These are phyloP conservation scores for Nicotiana paniculata DNA, from an alignment of 257 asterid species.

Conservation along the genomic window DNA sequence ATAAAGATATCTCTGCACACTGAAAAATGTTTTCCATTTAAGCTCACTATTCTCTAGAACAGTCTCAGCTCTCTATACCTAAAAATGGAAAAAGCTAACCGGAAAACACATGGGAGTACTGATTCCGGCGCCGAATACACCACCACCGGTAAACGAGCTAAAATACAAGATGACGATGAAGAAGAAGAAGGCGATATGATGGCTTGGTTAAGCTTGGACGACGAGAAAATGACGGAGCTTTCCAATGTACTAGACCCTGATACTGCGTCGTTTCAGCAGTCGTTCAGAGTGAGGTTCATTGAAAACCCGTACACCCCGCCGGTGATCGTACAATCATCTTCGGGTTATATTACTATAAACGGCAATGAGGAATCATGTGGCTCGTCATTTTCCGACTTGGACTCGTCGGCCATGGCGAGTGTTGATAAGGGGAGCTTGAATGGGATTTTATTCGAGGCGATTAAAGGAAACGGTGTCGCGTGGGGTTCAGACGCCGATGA, in stretches of 20 bases:
- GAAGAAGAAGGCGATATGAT: conserved; percentile 13
- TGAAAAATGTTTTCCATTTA: not conserved
- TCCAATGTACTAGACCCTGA: conserved; percentile 38
- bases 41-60: not conserved
- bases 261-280: conserved; percentile 14
- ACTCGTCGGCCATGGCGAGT: conserved; percentile 69
- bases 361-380: conserved; percentile 76
- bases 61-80: not conserved
- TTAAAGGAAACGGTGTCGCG: conserved; percentile 18
- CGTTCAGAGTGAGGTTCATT: conserved; percentile 46
- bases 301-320: conserved; percentile 46
- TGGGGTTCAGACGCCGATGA: conserved; percentile 12
- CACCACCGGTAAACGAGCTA: not conserved
- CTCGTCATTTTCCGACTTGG: conserved; percentile 61
- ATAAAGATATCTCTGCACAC: not conserved
- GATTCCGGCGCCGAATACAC: not conserved
- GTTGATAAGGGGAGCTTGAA: conserved; percentile 38
- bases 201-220: conserved; percentile 43
- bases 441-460: not conserved
- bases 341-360: conserved; percentile 60
- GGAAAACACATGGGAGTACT: conserved; percentile 1
- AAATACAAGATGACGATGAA: not conserved
- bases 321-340: conserved; percentile 41
- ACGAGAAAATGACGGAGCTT: conserved; percentile 43
- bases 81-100: conserved; percentile 14